A percentile compares a stretch with the other conserved stretches of the same genome.
Conservation (phyloP, 257 asterid genomes). For the Solanum tarapatanum region DNA sequence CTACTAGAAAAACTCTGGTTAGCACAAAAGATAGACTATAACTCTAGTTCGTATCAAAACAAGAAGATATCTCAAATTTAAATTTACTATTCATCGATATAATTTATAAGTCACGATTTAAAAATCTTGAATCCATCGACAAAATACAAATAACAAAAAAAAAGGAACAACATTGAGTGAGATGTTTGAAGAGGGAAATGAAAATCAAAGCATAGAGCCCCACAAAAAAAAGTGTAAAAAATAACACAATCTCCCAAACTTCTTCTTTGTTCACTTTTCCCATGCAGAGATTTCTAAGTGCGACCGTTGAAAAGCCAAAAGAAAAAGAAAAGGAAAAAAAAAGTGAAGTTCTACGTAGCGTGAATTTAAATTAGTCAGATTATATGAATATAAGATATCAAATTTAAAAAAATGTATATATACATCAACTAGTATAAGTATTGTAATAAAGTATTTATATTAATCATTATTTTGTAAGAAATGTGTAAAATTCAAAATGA, state of each 20-base stretch:
- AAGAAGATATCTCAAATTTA: no score
- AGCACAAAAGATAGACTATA: neutral
- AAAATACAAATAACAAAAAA: neutral
- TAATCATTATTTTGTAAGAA: neutral
- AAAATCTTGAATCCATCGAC: no score
- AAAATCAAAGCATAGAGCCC: conserved; percentile 10
- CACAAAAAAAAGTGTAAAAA: neutral
- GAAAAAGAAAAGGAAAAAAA: neutral
- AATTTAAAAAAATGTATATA: no score
- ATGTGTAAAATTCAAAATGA: neutral
- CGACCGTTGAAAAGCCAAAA: neutral
- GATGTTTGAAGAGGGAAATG: neutral
- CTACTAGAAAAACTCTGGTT: neutral
- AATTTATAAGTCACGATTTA: neutral
- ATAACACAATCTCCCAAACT: neutral
- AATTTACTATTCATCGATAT: rapidly evolving
- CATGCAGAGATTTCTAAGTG: neutral
- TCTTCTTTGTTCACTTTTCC: neutral
- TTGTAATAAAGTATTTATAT: no score
- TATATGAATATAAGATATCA: no score
- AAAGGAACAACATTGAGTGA: neutral
- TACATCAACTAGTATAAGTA: no score
- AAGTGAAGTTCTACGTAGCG: neutral
- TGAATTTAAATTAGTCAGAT: no score
- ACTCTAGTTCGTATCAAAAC: no score